A percentile compares a stretch with the other conserved stretches of the same genome.
Evolutionary conservation across 2,329 filamentous ascomycete species (phyloP).

Genomic region (Akanthomyces uredinophilus): DNA sequence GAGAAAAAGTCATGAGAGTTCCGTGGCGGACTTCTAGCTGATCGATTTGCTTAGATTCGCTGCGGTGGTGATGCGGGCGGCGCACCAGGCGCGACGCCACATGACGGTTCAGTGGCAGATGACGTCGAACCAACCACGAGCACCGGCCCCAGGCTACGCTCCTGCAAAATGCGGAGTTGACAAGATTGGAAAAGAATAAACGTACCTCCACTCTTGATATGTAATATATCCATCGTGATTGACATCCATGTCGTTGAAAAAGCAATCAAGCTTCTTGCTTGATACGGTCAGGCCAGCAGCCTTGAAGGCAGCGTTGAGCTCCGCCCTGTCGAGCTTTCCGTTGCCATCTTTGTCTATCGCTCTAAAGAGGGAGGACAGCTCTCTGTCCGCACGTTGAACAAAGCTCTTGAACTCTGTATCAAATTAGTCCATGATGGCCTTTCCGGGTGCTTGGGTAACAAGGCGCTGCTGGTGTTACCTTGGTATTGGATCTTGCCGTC

Average conservation of each 20-base stretch:
- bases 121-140: conserved; percentile 15
- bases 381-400: conserved; percentile 78
- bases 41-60: background rate
- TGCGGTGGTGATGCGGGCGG: background rate
- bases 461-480: conserved; percentile 47
- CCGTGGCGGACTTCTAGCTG: background rate
- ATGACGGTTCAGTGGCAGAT: conserved; percentile 23
- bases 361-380: conserved; percentile 76
- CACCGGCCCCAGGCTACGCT: background rate
- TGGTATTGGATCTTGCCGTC: conserved; percentile 90
- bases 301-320: conserved; percentile 74
- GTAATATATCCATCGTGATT: conserved; percentile 84
- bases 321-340: conserved; percentile 80
- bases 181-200: conserved; percentile 10
- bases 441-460: background rate
- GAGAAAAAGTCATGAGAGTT: background rate
- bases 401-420: conserved; percentile 78
- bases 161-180: background rate
- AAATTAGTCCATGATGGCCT: background rate
- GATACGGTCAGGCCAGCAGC: conserved; percentile 75
- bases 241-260: conserved; percentile 84
- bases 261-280: conserved; percentile 69
- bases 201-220: conserved; percentile 96
- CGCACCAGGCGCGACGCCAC: conserved; percentile 16
- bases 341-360: conserved; percentile 82